phyloP scores from a whole-genome alignment of 139 green algal genomes.

The Micractinium conductrix region DNA sequence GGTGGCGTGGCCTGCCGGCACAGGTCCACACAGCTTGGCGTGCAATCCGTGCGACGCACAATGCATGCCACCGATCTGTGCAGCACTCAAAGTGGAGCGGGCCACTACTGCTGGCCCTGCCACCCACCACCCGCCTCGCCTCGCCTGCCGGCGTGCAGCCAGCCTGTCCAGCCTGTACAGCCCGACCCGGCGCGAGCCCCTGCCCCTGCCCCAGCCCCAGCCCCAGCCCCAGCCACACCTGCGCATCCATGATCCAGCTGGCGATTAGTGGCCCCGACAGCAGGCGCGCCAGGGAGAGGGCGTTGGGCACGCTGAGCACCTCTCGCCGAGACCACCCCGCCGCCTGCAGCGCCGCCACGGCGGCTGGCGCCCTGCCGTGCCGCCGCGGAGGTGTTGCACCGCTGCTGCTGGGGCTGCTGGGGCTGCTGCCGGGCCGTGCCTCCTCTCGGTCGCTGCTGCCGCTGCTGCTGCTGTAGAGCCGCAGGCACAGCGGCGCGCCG shows the following conservation, averaged over 20 bases:
- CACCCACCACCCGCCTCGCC: not conserved
- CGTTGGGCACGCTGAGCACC: constrained; percentile 63
- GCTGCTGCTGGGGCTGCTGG: not conserved
- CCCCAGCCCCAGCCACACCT: too few species aligned
- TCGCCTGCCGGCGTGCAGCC: not conserved
- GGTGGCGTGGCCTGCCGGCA: too few species aligned
- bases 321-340: constrained; percentile 51
- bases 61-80: too few species aligned
- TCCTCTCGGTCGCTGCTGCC: too few species aligned
- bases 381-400: not conserved
- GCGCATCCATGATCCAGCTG: constrained; percentile 47
- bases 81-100: not conserved
- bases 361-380: not conserved
- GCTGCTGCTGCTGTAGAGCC: not conserved
- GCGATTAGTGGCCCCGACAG: constrained; percentile 61
- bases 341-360: not conserved
- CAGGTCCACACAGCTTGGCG: too few species aligned
- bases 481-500: not conserved
- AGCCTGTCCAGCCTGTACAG: too few species aligned
- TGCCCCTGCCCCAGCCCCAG: too few species aligned
- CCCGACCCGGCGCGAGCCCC: too few species aligned
- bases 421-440: not conserved
- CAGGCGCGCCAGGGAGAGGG: constrained; percentile 55
- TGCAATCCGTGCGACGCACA: too few species aligned
- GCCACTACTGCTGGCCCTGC: not conserved